Evolutionary conservation across 805 yeast species (phyloP), one percentile per base, ranked within the genome.

Genomic region (Wickerhamiella bombiphila): DNA sequence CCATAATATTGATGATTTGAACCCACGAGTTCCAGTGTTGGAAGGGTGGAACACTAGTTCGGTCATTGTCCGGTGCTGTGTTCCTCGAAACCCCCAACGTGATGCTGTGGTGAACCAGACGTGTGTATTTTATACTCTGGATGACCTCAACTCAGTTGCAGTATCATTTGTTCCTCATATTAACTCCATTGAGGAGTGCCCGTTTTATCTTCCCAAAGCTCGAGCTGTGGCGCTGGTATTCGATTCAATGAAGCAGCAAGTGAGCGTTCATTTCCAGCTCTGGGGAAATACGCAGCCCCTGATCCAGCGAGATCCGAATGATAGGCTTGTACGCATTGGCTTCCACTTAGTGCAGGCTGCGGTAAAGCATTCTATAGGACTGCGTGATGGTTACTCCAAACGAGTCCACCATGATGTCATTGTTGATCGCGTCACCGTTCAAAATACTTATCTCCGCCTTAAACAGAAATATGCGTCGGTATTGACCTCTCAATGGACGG

Each of bases 61-160:
- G 15, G 39, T 37, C 16, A 74, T 79, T 34, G 81, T 83, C n/a
- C 69, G 96, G 47, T 65, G 94, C 47, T 74, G 86, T 25, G 69
- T 86, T n/a, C 97, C 97, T 8, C 65, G 96, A 56, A 86, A 86
- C 51, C 94, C 94, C 0, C 74, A 72, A 53, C 79, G 81, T 50
- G 97, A 86, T 54, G 69, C 70, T 36, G 70, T 81, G 18, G 73
- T 85, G 43, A 80, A 81, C 53, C 97, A 88, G 57, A 78, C 94
- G 0, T 86, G 96, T 56, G 57, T 74, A 72, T 1, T 58, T 67
- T 53, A 60, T 29, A 39, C 36, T 8, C 41, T 28, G 7, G 38
- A 37, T 44, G 57, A 37, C 49, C 54, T 2, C 58, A 64, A 22
- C 58, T n/a, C n/a, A n/a, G 74, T 30, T 17, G 41, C 81, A 37